These are phyloP conservation scores for Aureobasidium lini DNA, from an alignment of 2,329 filamentous ascomycete species.

Conservation along the genomic window DNA sequence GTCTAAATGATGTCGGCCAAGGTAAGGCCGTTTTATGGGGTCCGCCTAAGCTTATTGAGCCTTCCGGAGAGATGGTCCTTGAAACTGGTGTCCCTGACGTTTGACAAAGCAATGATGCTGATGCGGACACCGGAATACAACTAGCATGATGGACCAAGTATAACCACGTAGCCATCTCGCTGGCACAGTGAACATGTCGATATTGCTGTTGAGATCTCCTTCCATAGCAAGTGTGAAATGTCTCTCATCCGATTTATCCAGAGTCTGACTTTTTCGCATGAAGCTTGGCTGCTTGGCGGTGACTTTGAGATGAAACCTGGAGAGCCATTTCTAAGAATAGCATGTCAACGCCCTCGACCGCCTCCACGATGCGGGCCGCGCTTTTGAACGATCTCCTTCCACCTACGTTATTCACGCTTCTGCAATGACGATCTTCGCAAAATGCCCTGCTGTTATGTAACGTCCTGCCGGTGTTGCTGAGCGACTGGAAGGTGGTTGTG, in stretches of 20 bases:
- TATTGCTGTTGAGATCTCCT: not conserved
- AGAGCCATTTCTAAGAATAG: not conserved
- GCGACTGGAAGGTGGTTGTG: not conserved
- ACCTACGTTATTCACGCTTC: not conserved
- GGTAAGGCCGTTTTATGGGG: not conserved
- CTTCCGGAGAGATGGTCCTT: not conserved
- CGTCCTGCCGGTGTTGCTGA: not conserved
- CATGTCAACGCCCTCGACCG: not conserved
- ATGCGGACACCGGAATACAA: not conserved
- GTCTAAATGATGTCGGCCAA: conserved; percentile 10
- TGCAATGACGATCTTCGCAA: not conserved
- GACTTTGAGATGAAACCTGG: not conserved
- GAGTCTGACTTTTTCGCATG: not conserved
- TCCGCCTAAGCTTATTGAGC: conserved; percentile 8
- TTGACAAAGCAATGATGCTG: too few relatives aligned
- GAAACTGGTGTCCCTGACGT: not conserved
- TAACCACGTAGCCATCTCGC: not conserved
- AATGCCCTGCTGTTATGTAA: not conserved
- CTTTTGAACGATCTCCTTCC: not conserved
- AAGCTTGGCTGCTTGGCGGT: not conserved
- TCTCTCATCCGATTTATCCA: not conserved
- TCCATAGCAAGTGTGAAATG: not conserved
- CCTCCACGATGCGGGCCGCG: conserved; percentile 5
- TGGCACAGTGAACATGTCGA: not conserved
- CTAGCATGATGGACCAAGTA: too few relatives aligned